Conservation (phyloP, 2,329 filamentous ascomycete species). For the Dothidotthia symphoricarpi region DNA sequence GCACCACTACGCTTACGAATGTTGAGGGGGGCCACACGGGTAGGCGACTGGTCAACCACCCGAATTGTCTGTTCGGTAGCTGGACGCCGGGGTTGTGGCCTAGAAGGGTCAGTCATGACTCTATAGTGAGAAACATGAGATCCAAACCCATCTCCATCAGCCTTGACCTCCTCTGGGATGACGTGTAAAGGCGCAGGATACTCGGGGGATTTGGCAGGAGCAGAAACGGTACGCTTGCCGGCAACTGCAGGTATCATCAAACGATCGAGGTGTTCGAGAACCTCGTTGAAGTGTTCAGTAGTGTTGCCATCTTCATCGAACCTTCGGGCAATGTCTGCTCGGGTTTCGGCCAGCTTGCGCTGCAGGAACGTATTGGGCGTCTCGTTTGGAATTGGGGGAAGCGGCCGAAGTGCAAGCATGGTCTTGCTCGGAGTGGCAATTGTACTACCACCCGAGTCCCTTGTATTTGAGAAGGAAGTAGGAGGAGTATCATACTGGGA, state of each 20-base stretch:
- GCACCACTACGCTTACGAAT: constrained; percentile 52
- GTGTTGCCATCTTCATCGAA: constrained; percentile 48
- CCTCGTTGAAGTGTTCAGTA: constrained; percentile 56
- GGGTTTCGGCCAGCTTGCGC: constrained; percentile 58
- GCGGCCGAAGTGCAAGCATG: constrained; percentile 42
- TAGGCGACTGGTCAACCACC: constrained; percentile 55
- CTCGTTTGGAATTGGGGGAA: constrained; percentile 48
- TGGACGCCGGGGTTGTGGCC: constrained; percentile 25
- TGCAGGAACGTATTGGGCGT: constrained; percentile 54
- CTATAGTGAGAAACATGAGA: constrained; percentile 33
- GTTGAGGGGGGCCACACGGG: constrained; percentile 54
- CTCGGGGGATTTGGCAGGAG: constrained; percentile 38
- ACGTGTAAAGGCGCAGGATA: constrained; percentile 45
- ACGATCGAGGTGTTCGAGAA: constrained; percentile 60
- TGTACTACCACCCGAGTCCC: constrained; percentile 35
- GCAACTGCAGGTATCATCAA: constrained; percentile 50
- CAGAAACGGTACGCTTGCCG: constrained; percentile 49
- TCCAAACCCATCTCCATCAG: constrained; percentile 37
- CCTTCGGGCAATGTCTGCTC: constrained; percentile 56
- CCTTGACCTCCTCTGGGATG: constrained; percentile 53
- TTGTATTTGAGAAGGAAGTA: constrained; percentile 47
- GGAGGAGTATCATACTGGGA: constrained; percentile 54
- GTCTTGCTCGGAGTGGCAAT: constrained; percentile 28
- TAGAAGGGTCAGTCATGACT: constrained; percentile 46
- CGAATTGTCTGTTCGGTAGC: constrained; percentile 52